Base-by-base conservation (phyloP, 805 yeast genomes). In the Starmerella floris region DNA sequence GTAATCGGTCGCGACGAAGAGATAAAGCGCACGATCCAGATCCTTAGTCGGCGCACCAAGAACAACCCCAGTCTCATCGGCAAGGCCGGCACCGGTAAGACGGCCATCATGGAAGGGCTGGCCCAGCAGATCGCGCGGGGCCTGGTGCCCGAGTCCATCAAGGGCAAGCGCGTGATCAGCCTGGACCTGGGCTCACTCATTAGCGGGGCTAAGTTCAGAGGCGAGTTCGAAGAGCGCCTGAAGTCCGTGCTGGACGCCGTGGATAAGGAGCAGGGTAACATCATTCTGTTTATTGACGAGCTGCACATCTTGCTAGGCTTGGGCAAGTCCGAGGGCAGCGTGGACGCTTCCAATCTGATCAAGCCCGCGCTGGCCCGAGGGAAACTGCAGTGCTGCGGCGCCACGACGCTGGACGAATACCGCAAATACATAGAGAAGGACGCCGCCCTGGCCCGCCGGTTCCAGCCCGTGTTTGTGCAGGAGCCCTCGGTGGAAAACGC, bases 281-380 rank as follows among this genome's bases (percentile, higher is more conserved):
- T 91, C 51, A 79, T 91, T 51, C 70, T 91, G 47, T 91, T 91
- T 66, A 83, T 91, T 56, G 98, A 91, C 66, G 98, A 91, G 66
- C 87, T 91, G 60, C 98, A 91, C 65, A 91, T 91, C 95, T 74
- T 91, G 52, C 88, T 91, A 95, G 98, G 98, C 55, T 94, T 88
- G 59, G 98, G 98, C 60, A 91, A 87, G 65, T 76, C 82, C 47
- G 98, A 88, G 56, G 98, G 97, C 3, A 75, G 94, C 3, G 87
- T 91, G 60, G 97, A 91, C 62, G 97, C 97, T 1, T 80, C 95
- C 1, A 91, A 88, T 57, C 65, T 91, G 51, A 69, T 88, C 56
- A 88, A 88, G 59, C 98, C 98, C 0, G 91, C 88, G 9, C 67
- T 88, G 43, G 95, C 97, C 1, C 76, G 95, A 57, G 97, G 97